Evolutionary conservation across 192 early-diverging fungal species (phyloP), one percentile per base, ranked within the genome.

Genomic region (Ambispora gerdemannii): DNA sequence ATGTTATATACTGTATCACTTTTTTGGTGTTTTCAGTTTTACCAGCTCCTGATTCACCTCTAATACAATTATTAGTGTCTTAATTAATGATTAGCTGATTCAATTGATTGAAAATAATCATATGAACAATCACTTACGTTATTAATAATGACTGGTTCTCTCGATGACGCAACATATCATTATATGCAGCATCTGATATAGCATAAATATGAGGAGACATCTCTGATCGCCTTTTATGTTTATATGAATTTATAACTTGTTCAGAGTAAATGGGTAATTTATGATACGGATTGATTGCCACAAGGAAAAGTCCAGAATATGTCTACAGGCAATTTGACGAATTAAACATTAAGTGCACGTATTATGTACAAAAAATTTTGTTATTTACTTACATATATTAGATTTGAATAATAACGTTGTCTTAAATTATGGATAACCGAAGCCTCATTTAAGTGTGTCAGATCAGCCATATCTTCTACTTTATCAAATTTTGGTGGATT

Each of bases 21-120:
- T 95, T 97, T 71, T 99, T 99, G 17, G 96, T 99, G 81, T 98
- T 98, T 83, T 99, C 97, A 17, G 97, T 99, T 80, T 99, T 99
- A 61, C 97, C 97, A 4, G 96, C 96, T 52, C 97, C 97, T 30
- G 95, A 97, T 83, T 99, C 97, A 64, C 97, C 97, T 43, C 90
- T 93, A 67, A 36, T 25, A 11, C 65, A 66, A 28, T 20, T 31
- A 76, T 19, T 4, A 70, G 19, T 20, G 32, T 35, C n/a, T n/a
- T n/a, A n/a, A n/a, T n/a, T n/a, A n/a, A n/a, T n/a, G n/a, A n/a
- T n/a, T n/a, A n/a, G n/a, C n/a, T n/a, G n/a, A n/a, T n/a, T n/a
- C n/a, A n/a, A n/a, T 20, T 32, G 50, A 34, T 31, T 20, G 22
- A 20, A 10, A 33, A 63, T 7, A 63, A 52, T 10, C 32, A 19